Evolutionary conservation across 768 basidiomycete species (phyloP).

Genomic region (Sarcodon aspratus): DNA sequence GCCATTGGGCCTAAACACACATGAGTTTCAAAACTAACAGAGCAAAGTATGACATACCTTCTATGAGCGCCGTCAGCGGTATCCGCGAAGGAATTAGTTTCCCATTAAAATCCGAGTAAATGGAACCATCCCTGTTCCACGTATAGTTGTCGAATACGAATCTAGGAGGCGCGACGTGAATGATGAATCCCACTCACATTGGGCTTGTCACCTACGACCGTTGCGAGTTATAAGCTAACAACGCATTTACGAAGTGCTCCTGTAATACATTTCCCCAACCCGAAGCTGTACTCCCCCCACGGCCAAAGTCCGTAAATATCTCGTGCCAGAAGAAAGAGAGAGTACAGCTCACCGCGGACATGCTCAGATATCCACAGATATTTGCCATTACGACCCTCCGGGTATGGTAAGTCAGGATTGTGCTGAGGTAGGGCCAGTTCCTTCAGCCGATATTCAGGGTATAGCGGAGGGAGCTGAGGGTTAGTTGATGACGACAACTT

Average conservation of each 20-base stretch:
- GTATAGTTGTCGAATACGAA: conserved; percentile 50
- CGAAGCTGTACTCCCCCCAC: conserved; percentile 19
- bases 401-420: conserved; percentile 10
- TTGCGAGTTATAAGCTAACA: conserved; percentile 33
- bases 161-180: conserved; percentile 10
- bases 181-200: not conserved
- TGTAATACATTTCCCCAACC: conserved; percentile 59
- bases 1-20: conserved; percentile 27
- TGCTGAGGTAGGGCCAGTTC: conserved; percentile 19
- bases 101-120: conserved; percentile 37
- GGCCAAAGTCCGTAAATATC: conserved; percentile 1
- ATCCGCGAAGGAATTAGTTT: conserved; percentile 39
- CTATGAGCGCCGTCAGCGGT: conserved; percentile 40
- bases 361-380: conserved; percentile 11
- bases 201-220: conserved; percentile 29
- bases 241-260: conserved; percentile 40
- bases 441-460: conserved; percentile 13
- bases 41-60: conserved; percentile 23
- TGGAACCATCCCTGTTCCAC: conserved; percentile 31
- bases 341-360: conserved; percentile 7
- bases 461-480: conserved; percentile 15
- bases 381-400: conserved; percentile 13
- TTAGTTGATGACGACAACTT: not conserved
- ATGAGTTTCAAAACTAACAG: not conserved
- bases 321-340: not conserved